phyloP scores from a whole-genome alignment of 768 basidiomycete species.

The Phanerochaete sordida region DNA sequence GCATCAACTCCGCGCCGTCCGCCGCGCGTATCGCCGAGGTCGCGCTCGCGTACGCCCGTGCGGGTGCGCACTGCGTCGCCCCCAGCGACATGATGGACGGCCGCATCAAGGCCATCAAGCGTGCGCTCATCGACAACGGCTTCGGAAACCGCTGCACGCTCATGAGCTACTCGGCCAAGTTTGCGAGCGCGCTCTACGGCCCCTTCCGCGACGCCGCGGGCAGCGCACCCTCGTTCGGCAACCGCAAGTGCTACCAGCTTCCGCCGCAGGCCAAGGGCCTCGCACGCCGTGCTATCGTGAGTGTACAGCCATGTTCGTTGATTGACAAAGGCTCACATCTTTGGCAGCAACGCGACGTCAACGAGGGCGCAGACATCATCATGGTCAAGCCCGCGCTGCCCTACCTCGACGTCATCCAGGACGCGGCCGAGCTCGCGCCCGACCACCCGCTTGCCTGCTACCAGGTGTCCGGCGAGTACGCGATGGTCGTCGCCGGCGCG shows the following conservation, averaged over 20 bases:
- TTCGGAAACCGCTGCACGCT: constrained; percentile 85
- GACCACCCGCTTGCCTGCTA: constrained; percentile 96
- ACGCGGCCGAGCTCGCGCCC: constrained; percentile 75
- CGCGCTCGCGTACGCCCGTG: constrained; percentile 85
- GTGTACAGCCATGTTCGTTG: too few species aligned
- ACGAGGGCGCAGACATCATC: constrained; percentile 95
- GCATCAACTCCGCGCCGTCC: constrained; percentile 74
- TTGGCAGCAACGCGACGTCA: constrained; percentile 74
- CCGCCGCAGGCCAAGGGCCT: constrained; percentile 86
- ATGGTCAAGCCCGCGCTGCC: constrained; percentile 98
- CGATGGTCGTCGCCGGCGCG: constrained; percentile 96
- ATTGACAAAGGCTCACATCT: too few species aligned
- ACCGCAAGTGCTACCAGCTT: constrained; percentile 98
- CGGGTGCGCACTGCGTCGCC: constrained; percentile 97
- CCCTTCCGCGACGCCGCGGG: constrained; percentile 99
- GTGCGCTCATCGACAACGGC: constrained; percentile 76
- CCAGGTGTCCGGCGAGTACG: constrained; percentile 96
- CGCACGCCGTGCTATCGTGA: constrained; percentile 87
- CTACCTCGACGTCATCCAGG: constrained; percentile 94
- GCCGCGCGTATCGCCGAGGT: constrained; percentile 90
- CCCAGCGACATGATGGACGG: constrained; percentile 99
- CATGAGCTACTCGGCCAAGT: constrained; percentile 98
- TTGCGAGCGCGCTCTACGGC: constrained; percentile 92
- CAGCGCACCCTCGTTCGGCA: constrained; percentile 89
- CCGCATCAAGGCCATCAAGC: constrained; percentile 85